A percentile compares a stretch with the other conserved stretches of the same genome.
Evolutionary conservation across 805 yeast species (phyloP).

Genomic region (Grigorovia yakushimaensis): DNA sequence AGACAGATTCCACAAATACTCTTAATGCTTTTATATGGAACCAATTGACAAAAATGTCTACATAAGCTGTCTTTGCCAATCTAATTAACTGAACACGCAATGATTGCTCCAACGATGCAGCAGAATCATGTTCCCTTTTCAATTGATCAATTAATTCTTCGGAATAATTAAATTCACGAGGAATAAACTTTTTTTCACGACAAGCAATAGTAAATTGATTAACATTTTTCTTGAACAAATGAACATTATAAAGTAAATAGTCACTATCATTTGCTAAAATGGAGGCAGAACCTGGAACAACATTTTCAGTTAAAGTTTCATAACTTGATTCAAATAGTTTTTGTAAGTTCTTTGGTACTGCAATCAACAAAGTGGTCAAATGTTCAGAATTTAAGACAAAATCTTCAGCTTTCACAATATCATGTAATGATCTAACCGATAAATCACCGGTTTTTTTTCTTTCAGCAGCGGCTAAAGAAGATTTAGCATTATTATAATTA

Average conservation of each 20-base stretch:
- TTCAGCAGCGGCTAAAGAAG: slow-evolving; percentile 78
- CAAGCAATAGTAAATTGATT: slow-evolving; percentile 58
- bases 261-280: slow-evolving; percentile 65
- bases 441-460: slow-evolving; percentile 90
- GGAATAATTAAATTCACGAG: slow-evolving; percentile 84
- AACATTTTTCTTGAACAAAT: slow-evolving; percentile 74
- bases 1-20: slow-evolving; percentile 82
- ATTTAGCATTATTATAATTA: slow-evolving; percentile 70
- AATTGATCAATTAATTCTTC: slow-evolving; percentile 63
- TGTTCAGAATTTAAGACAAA: slow-evolving; percentile 82
- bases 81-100: slow-evolving; percentile 70
- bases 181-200: slow-evolving; percentile 82
- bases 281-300: slow-evolving; percentile 84
- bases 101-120: slow-evolving; percentile 64
- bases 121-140: slow-evolving; percentile 70
- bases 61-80: slow-evolving; percentile 79
- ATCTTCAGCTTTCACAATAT: slow-evolving; percentile 72
- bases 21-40: slow-evolving; percentile 82
- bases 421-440: slow-evolving; percentile 83
- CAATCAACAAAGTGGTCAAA: slow-evolving; percentile 75
- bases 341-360: slow-evolving; percentile 64
- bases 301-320: slow-evolving; percentile 70
- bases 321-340: slow-evolving; percentile 56
- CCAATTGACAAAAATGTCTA: slow-evolving; percentile 80
- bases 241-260: slow-evolving; percentile 62